Evolutionary conservation across 2,329 filamentous ascomycete species (phyloP).

Genomic region (Pseudogymnoascus pannorum): DNA sequence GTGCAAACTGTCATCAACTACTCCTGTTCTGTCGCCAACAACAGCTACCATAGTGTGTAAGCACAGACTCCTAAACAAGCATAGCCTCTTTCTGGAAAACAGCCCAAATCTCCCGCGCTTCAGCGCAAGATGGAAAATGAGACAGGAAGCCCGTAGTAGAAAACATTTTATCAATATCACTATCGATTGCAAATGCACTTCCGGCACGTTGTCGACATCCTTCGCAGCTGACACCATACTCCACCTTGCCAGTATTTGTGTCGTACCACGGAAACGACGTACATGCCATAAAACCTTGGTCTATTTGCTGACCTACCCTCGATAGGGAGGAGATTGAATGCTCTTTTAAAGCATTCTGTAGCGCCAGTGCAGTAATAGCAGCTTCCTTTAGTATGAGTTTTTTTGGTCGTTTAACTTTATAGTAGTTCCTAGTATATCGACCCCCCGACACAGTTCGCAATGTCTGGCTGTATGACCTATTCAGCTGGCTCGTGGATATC

Average conservation of each 20-base stretch:
- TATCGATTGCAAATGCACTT: neutral
- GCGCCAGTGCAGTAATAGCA: neutral
- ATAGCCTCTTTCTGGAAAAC: neutral
- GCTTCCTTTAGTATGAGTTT: neutral
- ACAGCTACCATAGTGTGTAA: neutral
- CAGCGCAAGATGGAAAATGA: neutral
- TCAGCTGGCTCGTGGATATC: neutral
- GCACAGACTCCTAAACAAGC: neutral
- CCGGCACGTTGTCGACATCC: neutral
- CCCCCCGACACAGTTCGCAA: neutral
- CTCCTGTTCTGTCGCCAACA: no score
- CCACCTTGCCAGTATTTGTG: neutral
- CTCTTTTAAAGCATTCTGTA: neutral
- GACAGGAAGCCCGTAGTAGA: neutral
- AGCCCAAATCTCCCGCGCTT: neutral
- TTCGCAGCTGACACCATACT: neutral
- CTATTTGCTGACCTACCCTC: neutral
- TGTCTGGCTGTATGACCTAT: neutral
- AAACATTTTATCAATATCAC: neutral
- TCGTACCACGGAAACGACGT: neutral
- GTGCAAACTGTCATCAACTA: neutral
- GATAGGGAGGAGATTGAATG: neutral
- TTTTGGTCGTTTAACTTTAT: neutral
- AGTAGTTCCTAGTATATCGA: neutral
- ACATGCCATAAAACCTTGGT: neutral